Evolutionary conservation across 345 rosid genomes (phyloP).

Genomic region (Mercurialis annua): DNA sequence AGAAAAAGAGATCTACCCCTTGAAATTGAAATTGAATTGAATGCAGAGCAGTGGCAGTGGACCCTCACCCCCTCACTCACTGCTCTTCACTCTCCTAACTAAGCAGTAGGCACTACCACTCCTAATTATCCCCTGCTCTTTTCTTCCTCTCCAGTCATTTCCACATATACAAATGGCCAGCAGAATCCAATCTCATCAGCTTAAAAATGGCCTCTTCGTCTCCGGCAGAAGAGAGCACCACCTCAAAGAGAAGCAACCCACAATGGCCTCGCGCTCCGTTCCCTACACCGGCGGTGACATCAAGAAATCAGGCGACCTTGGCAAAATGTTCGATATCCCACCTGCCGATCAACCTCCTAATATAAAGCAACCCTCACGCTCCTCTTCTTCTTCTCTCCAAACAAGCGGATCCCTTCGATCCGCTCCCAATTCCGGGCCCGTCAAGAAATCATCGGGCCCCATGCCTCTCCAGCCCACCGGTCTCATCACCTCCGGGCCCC

Average conservation of each 20-base stretch:
- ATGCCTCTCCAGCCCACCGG: constrained; percentile 77
- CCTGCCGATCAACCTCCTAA: constrained; percentile 38
- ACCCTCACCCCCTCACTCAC: not conserved
- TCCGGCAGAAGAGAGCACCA: constrained; percentile 66
- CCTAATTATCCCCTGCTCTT: not conserved
- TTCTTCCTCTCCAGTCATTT: no score
- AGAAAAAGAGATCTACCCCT: constrained; percentile 15
- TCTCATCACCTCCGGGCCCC: constrained; percentile 27
- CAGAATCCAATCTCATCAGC: constrained; percentile 85
- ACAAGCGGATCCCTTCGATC: constrained; percentile 82
- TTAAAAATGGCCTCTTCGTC: constrained; percentile 71
- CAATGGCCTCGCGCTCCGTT: constrained; percentile 70
- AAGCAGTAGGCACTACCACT: not conserved
- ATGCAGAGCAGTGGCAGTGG: no score
- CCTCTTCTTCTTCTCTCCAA: constrained; percentile 66
- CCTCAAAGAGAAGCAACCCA: constrained; percentile 66
- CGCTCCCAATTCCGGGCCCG: constrained; percentile 66
- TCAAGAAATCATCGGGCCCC: constrained; percentile 74
- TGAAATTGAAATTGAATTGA: no score
- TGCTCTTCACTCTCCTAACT: not conserved
- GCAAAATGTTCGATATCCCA: constrained; percentile 92
- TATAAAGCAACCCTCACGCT: constrained; percentile 44
- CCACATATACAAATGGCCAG: constrained; percentile 44
- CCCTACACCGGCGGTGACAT: constrained; percentile 94
- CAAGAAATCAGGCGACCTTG: constrained; percentile 90